Conservation (phyloP, 2,329 filamentous ascomycete genomes). For the Diaporthe sp. region DNA sequence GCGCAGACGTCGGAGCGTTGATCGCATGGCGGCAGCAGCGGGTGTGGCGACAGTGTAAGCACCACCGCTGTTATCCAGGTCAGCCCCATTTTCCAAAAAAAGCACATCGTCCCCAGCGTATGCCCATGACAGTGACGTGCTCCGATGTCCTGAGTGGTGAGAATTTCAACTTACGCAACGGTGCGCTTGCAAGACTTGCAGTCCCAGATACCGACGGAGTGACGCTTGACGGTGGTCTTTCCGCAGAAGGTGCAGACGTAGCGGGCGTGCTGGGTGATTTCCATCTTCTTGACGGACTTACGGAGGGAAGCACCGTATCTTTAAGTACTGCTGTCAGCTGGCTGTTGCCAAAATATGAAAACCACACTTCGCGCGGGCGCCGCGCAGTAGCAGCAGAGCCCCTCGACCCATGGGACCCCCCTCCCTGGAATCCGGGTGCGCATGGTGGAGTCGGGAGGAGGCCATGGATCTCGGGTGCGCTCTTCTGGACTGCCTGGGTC, state of each 20-base stretch:
- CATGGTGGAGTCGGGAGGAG: not conserved
- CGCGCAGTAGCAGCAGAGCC: conserved; percentile 17
- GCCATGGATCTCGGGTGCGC: not conserved
- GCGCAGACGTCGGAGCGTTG: conserved; percentile 95
- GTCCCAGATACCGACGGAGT: conserved; percentile 95
- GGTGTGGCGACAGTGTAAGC: conserved; percentile 68
- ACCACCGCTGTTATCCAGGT: conserved; percentile 38
- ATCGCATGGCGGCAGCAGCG: conserved; percentile 93
- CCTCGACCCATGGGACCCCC: not conserved
- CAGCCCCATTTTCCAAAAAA: not conserved
- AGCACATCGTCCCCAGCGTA: not conserved
- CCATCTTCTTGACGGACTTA: conserved; percentile 99
- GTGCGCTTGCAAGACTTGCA: conserved; percentile 72
- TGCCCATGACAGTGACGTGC: not conserved
- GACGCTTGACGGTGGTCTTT: conserved; percentile 93
- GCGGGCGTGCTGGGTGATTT: conserved; percentile 98
- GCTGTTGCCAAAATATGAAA: not conserved
- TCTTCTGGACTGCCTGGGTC: not conserved
- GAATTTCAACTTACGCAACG: conserved; percentile 83
- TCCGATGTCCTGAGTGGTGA: not conserved
- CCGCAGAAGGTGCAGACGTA: conserved; percentile 99
- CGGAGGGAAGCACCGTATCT: conserved; percentile 99
- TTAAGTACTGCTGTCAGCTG: conserved; percentile 49
- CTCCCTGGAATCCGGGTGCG: too few relatives aligned
- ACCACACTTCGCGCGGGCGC: not conserved